Percentiles rank a stretch among this genome's conserved stretches.
Conservation (phyloP, 2,329 filamentous ascomycete genomes). For the Aspergillus brunneoviolaceus region DNA sequence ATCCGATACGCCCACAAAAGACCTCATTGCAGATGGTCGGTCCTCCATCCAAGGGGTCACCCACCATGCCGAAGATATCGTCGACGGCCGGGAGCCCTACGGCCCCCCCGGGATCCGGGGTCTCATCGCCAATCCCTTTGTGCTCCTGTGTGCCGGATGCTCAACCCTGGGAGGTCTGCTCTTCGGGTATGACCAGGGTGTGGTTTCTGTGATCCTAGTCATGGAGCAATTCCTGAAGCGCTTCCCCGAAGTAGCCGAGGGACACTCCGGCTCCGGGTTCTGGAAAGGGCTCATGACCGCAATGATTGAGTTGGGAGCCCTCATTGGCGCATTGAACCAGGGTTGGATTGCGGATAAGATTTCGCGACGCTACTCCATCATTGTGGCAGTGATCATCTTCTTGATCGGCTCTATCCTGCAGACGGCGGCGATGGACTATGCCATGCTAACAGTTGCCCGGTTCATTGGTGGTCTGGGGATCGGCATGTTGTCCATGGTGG, state of each 20-base stretch:
- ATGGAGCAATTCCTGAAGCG: constrained; percentile 53
- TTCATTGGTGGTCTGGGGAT: constrained; percentile 54
- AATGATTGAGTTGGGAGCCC: constrained; percentile 56
- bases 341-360: constrained; percentile 55
- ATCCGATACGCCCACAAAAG: constrained; percentile 16
- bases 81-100: constrained; percentile 32
- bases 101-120: constrained; percentile 46
- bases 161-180: constrained; percentile 52
- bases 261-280: constrained; percentile 37
- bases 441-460: constrained; percentile 52
- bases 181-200: constrained; percentile 52
- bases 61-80: constrained; percentile 36
- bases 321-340: constrained; percentile 47
- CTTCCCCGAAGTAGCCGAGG: constrained; percentile 45
- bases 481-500: constrained; percentile 52
- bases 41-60: constrained; percentile 28
- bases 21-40: constrained; percentile 17
- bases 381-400: constrained; percentile 54
- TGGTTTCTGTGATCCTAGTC: constrained; percentile 49
- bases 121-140: constrained; percentile 51
- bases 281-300: constrained; percentile 52
- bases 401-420: constrained; percentile 53
- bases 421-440: constrained; percentile 51
- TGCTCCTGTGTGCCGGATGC: constrained; percentile 53
- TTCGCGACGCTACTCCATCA: constrained; percentile 53